Percentiles rank a stretch among this genome's conserved stretches.
phyloP scores from a whole-genome alignment of 78 protist species.

The Cavenderia fasciculata region DNA sequence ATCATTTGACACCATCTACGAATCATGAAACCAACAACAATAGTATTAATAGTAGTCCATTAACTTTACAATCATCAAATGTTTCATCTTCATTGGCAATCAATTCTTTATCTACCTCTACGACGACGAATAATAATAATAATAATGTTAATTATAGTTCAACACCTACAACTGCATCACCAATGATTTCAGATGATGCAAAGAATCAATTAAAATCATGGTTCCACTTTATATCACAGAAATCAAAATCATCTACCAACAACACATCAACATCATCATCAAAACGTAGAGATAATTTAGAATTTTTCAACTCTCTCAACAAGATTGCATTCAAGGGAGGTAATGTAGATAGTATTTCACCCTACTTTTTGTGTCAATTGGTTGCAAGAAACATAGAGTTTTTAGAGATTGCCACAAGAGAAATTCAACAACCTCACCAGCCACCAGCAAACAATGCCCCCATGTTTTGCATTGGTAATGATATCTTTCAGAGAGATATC shows the following conservation, averaged over 20 bases:
- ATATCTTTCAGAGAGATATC: conserved; percentile 37
- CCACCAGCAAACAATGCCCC: not conserved
- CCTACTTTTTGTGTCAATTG: conserved; percentile 20
- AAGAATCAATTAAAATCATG: not conserved
- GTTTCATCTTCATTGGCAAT: too few relatives aligned
- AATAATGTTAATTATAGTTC: not conserved
- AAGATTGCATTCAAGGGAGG: conserved; percentile 17
- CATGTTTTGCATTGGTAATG: conserved; percentile 26
- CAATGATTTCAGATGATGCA: not conserved
- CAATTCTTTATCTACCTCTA: not conserved
- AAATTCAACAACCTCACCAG: not conserved
- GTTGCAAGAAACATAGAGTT: conserved; percentile 52
- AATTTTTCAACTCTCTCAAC: not conserved
- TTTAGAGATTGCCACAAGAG: conserved; percentile 54
- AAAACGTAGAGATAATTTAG: not conserved
- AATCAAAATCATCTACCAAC: not conserved
- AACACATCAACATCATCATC: not conserved
- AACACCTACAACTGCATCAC: not conserved
- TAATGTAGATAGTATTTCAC: conserved; percentile 9
- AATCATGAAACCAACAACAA: not conserved
- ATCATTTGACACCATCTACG: too few relatives aligned
- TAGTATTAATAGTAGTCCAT: not conserved
- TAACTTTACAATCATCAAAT: too few relatives aligned
- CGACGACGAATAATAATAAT: not conserved
- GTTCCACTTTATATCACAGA: not conserved